These are phyloP conservation scores for Puccinia coronata DNA, from an alignment of 1,284 basidiomycete species.

Conservation along the genomic window DNA sequence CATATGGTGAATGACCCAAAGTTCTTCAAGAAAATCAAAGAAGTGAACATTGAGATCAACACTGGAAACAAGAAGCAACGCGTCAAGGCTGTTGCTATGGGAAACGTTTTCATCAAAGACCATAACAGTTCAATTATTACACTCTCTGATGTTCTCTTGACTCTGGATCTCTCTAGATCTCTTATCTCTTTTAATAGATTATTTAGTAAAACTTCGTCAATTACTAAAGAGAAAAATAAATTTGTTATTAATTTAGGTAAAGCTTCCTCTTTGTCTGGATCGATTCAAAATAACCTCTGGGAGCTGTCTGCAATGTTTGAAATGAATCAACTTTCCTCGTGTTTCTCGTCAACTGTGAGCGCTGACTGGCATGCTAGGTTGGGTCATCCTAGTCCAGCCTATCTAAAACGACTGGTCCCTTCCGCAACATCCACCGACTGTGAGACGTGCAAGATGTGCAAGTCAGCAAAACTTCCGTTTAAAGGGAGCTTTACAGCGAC, in stretches of 20 bases:
- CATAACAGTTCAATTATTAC: neutral
- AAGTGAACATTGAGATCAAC: no score
- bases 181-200: neutral
- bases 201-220: neutral
- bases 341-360: neutral
- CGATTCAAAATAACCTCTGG: neutral
- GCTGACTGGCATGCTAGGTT: no score
- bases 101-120: neutral
- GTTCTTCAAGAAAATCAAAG: no score
- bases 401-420: neutral
- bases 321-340: neutral
- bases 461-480: no score
- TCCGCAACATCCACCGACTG: neutral
- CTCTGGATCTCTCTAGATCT: neutral
- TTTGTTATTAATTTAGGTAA: constrained; percentile 1
- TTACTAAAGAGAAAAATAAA: no score
- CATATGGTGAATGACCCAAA: no score
- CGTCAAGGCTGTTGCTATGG: no score
- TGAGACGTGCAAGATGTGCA: neutral
- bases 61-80: no score
- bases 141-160: neutral
- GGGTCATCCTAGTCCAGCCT: neutral
- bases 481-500: neutral
- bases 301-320: neutral
- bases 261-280: neutral